Evolutionary conservation across 257 asterid species (phyloP).

Genomic region (Solanum sejunctum): DNA sequence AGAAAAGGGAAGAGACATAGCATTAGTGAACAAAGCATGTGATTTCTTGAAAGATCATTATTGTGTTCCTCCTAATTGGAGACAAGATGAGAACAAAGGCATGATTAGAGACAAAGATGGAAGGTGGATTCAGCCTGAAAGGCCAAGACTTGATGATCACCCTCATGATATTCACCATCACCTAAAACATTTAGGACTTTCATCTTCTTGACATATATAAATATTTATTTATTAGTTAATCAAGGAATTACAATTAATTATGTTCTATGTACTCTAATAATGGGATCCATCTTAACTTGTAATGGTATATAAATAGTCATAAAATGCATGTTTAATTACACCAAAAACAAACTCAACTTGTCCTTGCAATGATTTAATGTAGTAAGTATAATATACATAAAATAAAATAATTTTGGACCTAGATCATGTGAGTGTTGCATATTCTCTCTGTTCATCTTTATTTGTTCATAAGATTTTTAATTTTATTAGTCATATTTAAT

Average conservation of each 20-base stretch:
- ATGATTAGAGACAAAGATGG: slow-evolving; percentile 42
- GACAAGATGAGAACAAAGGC: slow-evolving; percentile 42
- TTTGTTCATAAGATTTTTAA: no score
- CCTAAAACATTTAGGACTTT: slow-evolving; percentile 5
- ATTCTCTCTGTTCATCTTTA: no score
- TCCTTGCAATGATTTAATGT: no score
- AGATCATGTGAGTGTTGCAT: no score
- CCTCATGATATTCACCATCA: slow-evolving; percentile 13
- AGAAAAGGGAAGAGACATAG: slow-evolving; percentile 29
- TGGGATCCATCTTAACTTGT: background rate
- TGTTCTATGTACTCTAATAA: background rate
- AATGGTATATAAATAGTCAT: background rate
- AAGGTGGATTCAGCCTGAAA: slow-evolving; percentile 35
- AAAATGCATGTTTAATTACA: background rate
- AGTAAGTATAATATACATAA: no score
- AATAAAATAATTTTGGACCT: no score
- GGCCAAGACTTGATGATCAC: slow-evolving; percentile 20
- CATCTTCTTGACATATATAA: background rate
- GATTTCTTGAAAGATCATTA: slow-evolving; percentile 37
- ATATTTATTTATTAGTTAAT: no score
- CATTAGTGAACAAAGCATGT: slow-evolving; percentile 40
- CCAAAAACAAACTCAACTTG: no score
- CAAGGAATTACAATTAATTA: background rate
- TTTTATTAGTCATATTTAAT: no score
- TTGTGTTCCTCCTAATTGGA: slow-evolving; percentile 43